Evolutionary conservation across 805 yeast genomes (phyloP).

Genomic region (Komagataella phaffii): DNA sequence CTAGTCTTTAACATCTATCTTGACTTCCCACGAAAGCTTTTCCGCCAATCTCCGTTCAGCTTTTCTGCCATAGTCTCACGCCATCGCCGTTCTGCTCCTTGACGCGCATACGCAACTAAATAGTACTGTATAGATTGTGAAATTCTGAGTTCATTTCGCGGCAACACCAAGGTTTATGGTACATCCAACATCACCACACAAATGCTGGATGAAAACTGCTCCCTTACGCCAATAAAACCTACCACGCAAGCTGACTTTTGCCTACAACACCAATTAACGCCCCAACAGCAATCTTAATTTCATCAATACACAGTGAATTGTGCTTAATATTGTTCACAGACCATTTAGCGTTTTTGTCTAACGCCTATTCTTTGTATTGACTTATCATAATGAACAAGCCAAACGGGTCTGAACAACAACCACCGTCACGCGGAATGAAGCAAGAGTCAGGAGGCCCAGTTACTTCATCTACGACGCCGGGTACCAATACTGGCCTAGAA

Average conservation of each 20-base stretch:
- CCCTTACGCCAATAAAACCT: neutral
- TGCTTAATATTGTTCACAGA: neutral
- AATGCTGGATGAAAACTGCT: neutral
- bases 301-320: neutral
- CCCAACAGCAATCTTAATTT: neutral
- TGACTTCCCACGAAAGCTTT: too few species aligned
- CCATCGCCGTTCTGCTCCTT: too few species aligned
- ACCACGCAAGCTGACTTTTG: neutral
- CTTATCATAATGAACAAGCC: neutral
- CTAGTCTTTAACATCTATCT: too few species aligned
- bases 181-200: neutral
- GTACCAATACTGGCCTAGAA: neutral
- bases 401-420: neutral
- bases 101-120: too few species aligned
- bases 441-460: neutral
- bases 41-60: too few species aligned
- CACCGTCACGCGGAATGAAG: neutral
- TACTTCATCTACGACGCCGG: neutral
- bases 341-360: neutral
- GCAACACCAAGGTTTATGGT: neutral
- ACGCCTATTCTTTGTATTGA: neutral
- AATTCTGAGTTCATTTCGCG: neutral
- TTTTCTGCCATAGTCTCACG: too few species aligned
- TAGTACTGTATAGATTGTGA: neutral
- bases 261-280: neutral